Evolutionary conservation across 2,329 filamentous ascomycete species (phyloP).

Genomic region (Dryadomyces sulphureus): DNA sequence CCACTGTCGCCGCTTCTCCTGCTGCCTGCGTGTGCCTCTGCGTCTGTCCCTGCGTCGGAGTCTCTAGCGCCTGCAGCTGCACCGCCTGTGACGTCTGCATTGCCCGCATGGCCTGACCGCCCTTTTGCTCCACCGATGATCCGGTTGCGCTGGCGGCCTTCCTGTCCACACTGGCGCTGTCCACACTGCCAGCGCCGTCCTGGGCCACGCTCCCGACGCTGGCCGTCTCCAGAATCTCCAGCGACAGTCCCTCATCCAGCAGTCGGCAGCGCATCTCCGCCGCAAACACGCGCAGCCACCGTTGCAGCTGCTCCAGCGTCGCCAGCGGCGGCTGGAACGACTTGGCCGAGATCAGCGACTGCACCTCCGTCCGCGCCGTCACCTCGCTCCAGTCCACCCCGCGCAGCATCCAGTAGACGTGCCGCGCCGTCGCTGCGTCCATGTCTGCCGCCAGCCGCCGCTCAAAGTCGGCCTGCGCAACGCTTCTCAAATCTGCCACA

Average conservation of each 20-base stretch:
- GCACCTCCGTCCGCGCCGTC: constrained; percentile 81
- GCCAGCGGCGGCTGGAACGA: constrained; percentile 80
- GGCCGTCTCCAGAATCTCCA: constrained; percentile 6
- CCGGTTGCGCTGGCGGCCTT: too few species aligned
- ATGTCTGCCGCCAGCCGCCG: constrained; percentile 35
- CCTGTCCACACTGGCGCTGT: background rate
- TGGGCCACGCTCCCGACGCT: too few species aligned
- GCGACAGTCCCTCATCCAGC: constrained; percentile 58
- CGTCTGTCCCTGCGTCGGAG: background rate
- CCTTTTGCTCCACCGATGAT: too few species aligned
- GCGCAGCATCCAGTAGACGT: constrained; percentile 73
- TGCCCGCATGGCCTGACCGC: too few species aligned
- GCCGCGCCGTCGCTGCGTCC: constrained; percentile 62
- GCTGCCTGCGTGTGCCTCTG: background rate
- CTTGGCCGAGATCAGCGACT: constrained; percentile 94
- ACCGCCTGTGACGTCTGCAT: background rate
- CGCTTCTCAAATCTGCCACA: constrained; percentile 57
- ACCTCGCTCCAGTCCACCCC: constrained; percentile 82
- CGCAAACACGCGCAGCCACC: constrained; percentile 82
- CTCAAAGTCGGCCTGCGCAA: constrained; percentile 64
- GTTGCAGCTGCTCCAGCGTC: constrained; percentile 58
- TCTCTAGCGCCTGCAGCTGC: background rate
- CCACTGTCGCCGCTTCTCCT: background rate
- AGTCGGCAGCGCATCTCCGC: constrained; percentile 83
- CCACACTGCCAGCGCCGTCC: background rate